Base-by-base conservation (phyloP, 805 yeast species). In the Yarrowia keelungensis region DNA sequence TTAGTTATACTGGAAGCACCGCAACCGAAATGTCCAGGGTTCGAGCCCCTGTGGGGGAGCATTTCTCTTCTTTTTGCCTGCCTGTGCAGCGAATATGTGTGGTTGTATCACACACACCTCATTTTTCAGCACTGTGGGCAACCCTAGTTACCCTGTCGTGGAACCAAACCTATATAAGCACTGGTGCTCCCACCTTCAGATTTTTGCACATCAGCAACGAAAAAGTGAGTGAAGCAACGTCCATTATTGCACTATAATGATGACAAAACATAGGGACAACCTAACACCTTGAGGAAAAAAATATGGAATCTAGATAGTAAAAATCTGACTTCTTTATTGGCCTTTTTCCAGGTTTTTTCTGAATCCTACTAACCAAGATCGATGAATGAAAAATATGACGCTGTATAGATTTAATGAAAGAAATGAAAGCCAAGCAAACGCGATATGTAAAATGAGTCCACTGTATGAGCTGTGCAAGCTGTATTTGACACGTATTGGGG, bases 21-120 rank as follows among this genome's bases (percentile, higher is more conserved):
- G 66, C 50, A 43, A 82, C 84, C 85, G 84, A 83, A 83, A 83
- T 81, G 86, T 83, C 85, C 84, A 81, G 85, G 85, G 85, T 83
- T 83, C 85, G 84, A 83, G 85, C 85, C 85, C 85, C 85, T 82
- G 84, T 81, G 82, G 77, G 81, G 85, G 85, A 82, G 85, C 39
- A n/a, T 22, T 61, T 38, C 39, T 26, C 32, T 5, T 36, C 39
- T 62, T 62, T 62, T 62, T 38, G 47, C 47, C 16, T 8, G 19
- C 8, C 14, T 3, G 46, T 15, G 4, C 10, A 2, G 15, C 12
- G 39, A 11, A 9, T 54, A 8, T 47, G 16, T 47, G n/a, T 38
- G n/a, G 45, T 62, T 32, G 38, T 49, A 32, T 49, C 32, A 12
- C 19, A 32, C 36, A 32, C 51, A 15, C 19, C 8, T 22, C 43